Evolutionary conservation across 1,284 basidiomycete genomes (phyloP).

Genomic region (Trichosporon asahii): DNA sequence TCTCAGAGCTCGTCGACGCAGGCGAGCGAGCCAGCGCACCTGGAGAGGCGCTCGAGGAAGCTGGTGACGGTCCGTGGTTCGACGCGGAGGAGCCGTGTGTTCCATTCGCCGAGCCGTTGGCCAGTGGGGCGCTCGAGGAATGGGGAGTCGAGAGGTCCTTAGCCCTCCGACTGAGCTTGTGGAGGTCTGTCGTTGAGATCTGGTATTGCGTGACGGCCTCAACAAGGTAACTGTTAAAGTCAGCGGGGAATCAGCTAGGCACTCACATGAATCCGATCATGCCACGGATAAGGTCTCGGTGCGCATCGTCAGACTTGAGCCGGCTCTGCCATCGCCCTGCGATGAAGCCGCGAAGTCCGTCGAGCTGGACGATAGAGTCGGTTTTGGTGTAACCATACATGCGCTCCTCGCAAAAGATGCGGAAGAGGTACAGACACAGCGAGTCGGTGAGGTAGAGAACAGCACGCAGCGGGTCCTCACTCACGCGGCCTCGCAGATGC

Average conservation of each 20-base stretch:
- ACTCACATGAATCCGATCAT: constrained; percentile 50
- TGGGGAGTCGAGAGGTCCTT: constrained; percentile 23
- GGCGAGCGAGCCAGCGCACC: constrained; percentile 23
- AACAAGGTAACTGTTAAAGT: constrained; percentile 38
- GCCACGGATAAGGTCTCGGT: constrained; percentile 33
- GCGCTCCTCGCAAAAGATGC: constrained; percentile 56
- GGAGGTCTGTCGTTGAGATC: constrained; percentile 34
- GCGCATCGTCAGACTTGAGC: constrained; percentile 22
- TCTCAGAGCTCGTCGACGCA: constrained; percentile 20
- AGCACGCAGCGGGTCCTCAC: constrained; percentile 41
- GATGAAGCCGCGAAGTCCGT: constrained; percentile 37
- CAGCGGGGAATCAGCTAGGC: neutral
- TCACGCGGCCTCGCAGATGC: constrained; percentile 26
- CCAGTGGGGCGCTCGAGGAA: neutral
- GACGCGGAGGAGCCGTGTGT: constrained; percentile 16
- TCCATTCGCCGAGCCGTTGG: neutral
- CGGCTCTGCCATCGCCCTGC: constrained; percentile 37
- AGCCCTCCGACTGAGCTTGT: constrained; percentile 30
- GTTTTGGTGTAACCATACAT: constrained; percentile 31
- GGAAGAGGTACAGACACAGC: constrained; percentile 54
- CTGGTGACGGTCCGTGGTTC: constrained; percentile 26
- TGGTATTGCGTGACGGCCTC: constrained; percentile 46
- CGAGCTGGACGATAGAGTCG: constrained; percentile 34
- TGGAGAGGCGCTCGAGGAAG: constrained; percentile 22
- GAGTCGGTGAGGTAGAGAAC: constrained; percentile 54